These are phyloP conservation scores for Viola pubescens DNA, from an alignment of 441 rosid species.

Conservation along the genomic window DNA sequence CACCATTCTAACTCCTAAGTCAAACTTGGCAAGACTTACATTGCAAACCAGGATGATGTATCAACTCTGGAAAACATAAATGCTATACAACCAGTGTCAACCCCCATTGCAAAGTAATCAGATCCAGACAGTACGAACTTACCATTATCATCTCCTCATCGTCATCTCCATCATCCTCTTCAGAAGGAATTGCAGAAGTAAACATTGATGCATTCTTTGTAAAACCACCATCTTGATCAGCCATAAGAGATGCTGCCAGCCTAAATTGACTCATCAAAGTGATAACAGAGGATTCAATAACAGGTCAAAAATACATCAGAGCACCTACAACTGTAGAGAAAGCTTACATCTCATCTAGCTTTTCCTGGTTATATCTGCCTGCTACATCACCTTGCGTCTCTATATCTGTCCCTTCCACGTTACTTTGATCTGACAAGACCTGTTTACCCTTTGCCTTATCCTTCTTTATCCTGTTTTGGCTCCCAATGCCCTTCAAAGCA, in stretches of 20 bases:
- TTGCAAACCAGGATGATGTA: no score
- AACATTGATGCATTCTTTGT: slow-evolving; percentile 39
- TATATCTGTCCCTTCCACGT: slow-evolving; percentile 16
- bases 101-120: not conserved
- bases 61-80: not conserved
- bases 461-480: slow-evolving; percentile 16
- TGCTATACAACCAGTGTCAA: slow-evolving; percentile 1
- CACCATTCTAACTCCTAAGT: not conserved
- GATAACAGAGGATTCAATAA: slow-evolving; percentile 20
- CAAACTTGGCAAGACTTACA: not conserved
- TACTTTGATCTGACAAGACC: slow-evolving; percentile 30
- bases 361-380: slow-evolving; percentile 34
- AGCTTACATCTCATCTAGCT: slow-evolving; percentile 68
- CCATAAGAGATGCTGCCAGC: slow-evolving; percentile 64
- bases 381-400: slow-evolving; percentile 20
- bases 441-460: slow-evolving; percentile 48
- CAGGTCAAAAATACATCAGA: slow-evolving; percentile 7
- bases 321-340: slow-evolving; percentile 9
- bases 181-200: slow-evolving; percentile 33
- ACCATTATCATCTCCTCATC: slow-evolving; percentile 74
- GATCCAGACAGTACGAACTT: slow-evolving; percentile 14
- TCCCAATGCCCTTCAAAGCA: slow-evolving; percentile 1
- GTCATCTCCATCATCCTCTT: slow-evolving; percentile 48
- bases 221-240: slow-evolving; percentile 43
- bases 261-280: slow-evolving; percentile 33